Evolutionary conservation across 192 early-diverging fungal genomes (phyloP).

Genomic region (Mortierella alpina): DNA sequence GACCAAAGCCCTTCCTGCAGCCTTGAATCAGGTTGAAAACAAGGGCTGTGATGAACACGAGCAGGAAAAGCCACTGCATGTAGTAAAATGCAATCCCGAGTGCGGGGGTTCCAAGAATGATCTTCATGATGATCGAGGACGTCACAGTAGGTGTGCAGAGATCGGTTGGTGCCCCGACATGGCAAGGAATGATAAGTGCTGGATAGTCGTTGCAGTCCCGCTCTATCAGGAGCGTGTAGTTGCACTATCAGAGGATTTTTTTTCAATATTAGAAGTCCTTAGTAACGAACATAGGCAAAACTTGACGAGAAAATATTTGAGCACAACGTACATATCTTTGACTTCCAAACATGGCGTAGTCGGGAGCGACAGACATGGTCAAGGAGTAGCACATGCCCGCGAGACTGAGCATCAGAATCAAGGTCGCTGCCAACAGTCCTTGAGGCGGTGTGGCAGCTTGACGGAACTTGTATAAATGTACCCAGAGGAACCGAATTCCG

Average conservation of each 20-base stretch:
- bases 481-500: conserved; percentile 69
- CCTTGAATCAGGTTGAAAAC: conserved; percentile 52
- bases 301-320: neutral
- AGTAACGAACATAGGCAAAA: neutral
- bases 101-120: conserved; percentile 62
- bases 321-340: conserved; percentile 64
- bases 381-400: conserved; percentile 66
- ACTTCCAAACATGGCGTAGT: conserved; percentile 71
- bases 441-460: conserved; percentile 66
- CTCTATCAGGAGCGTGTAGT: conserved; percentile 50
- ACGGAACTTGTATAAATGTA: conserved; percentile 61
- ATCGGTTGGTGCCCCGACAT: conserved; percentile 61
- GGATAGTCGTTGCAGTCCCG: conserved; percentile 62
- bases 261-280: neutral
- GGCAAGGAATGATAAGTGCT: conserved; percentile 66
- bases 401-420: conserved; percentile 63
- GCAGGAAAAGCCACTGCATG: conserved; percentile 65
- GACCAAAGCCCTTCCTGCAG: conserved; percentile 47
- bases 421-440: conserved; percentile 64
- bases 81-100: conserved; percentile 67
- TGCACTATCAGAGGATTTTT: conserved; percentile 54
- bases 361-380: conserved; percentile 67
- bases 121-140: conserved; percentile 59
- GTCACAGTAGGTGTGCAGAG: conserved; percentile 70
- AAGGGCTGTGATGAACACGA: conserved; percentile 50